Evolutionary conservation across 331 rosid genomes (phyloP), one percentile per base, ranked within the genome.

Genomic region (Malus hybrid): DNA sequence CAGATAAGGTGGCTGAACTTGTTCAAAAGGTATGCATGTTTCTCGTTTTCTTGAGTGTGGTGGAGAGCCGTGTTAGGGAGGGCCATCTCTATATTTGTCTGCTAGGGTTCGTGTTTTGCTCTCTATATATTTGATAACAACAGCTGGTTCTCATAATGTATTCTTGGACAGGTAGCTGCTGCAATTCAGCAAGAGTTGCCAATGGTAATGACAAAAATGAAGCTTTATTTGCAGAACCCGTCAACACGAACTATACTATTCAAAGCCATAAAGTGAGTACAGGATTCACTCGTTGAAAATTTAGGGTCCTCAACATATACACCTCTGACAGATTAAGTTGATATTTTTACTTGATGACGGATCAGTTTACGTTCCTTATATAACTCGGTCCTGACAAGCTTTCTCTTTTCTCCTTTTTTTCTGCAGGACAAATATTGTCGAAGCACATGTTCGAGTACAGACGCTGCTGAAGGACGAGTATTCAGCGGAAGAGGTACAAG

Each of bases 1-100:
- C 96, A 3, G 99, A 95, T 80, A 92, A 92, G 82, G 99, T 95
- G 78, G 93, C 96, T 24, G 99, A 92, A 86, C 87, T 92, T 80
- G 87, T 86, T 84, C 91, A 89, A 72, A 95, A 89, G 99, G 99
- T 95, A 76, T 63, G 86, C 18, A n/a, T 39, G 3, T 30, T 28
- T 30, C 42, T 24, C 48, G 2, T 48, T 33, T 74, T 19, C 48
- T 60, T 7, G 18, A 44, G 10, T 8, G 16, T 15, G 2, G 34
- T 26, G 34, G 20, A 20, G 10, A 22, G 33, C 53, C 6, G 11
- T 39, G 67, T 26, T 6, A n/a, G 57, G 44, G 57, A 24, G 57
- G 39, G 57, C 2, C 42, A 14, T 42, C 12, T 24, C 6, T 14
- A 24, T 5, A 63, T 22, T 10, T 22, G 36, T 14, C 11, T 15